A percentile compares a stretch with the other conserved stretches of the same genome.
phyloP scores from a whole-genome alignment of 352 stramenopile genomes.

The Phytophthora chlamydospora region DNA sequence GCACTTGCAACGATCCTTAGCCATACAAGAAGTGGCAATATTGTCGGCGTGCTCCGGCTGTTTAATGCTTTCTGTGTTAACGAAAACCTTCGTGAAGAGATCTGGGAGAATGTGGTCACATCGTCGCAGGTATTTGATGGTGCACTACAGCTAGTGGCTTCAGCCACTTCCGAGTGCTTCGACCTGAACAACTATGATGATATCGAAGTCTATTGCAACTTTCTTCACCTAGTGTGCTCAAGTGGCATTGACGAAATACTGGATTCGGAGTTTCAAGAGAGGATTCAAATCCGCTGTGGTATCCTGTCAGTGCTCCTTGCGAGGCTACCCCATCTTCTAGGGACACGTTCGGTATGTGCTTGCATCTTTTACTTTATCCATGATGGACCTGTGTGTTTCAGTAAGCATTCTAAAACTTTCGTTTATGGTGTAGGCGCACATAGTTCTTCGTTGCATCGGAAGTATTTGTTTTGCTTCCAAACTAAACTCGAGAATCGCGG shows the following conservation, averaged over 20 bases:
- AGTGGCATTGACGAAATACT: constrained; percentile 5
- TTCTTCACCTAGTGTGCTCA: constrained; percentile 21
- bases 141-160: constrained; percentile 8
- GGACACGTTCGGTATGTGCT: constrained; percentile 7
- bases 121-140: constrained; percentile 1
- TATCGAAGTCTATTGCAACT: constrained; percentile 23
- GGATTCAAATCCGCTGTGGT: constrained; percentile 12
- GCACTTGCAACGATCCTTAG: constrained; percentile 4
- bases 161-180: constrained; percentile 2
- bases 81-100: constrained; percentile 21
- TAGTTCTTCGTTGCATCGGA: too few species aligned
- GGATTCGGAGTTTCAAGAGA: constrained; percentile 10
- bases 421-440: too few species aligned
- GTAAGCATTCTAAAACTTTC: too few species aligned
- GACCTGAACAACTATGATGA: neutral
- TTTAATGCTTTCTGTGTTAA: constrained; percentile 13
- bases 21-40: neutral
- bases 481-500: too few species aligned
- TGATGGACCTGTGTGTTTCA: too few species aligned
- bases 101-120: constrained; percentile 15
- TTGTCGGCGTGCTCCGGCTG: constrained; percentile 14
- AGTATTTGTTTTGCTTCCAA: too few species aligned
- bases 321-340: constrained; percentile 1
- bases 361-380: neutral
- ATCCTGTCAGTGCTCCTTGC: constrained; percentile 20